Base-by-base conservation (phyloP, 371 early-diverging fungal species). In the Mucor ambiguus region DNA sequence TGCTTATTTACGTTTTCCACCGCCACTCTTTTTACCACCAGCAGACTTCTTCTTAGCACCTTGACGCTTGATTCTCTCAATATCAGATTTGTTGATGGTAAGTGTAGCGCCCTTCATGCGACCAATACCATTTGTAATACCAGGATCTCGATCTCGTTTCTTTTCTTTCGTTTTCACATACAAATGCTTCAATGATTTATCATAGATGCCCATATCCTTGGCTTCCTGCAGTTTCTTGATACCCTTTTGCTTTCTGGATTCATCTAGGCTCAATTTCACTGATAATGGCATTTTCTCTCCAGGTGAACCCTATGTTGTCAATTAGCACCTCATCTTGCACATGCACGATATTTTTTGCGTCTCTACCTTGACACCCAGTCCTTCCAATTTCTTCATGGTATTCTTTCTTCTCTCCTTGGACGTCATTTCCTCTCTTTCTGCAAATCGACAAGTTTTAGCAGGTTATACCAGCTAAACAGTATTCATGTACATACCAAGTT, bases 111-210 rank as follows among this genome's bases (percentile, higher is more conserved):
- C 83, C 68, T 76, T 78, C 78, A 82, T 73, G 29, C 66, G 58
- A 20, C 83, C 83, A 48, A 82, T 64, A 32, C 83, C 80, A 52
- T 66, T 76, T 4, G 77, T 78, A 46, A 82, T 80, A 48, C 83
- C 83, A 48, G 75, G 75, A 64, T 82, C 74, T 37, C 80, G 75
- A 32, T 75, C 54, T 29, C 80, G 66, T 43, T 75, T 69, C 57
- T 79, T 77, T 29, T 65, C 58, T 58, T 73, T 68, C 4, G 75
- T 69, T 22, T 75, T 68, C 14, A 78, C 74, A 69, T 82, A 82
- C 10, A 82, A 57, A 67, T 82, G 83, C 33, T 70, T 71, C 10
- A 76, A 49, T 16, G 83, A 82, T 26, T 78, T 78, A 61, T 82
- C 78, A 38, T 80, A 82, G 10, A 82, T 57, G 30, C 83, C 83